Evolutionary conservation across 768 basidiomycete genomes (phyloP), one percentile per base, ranked within the genome.

Genomic region (Phaeotremella fagi): DNA sequence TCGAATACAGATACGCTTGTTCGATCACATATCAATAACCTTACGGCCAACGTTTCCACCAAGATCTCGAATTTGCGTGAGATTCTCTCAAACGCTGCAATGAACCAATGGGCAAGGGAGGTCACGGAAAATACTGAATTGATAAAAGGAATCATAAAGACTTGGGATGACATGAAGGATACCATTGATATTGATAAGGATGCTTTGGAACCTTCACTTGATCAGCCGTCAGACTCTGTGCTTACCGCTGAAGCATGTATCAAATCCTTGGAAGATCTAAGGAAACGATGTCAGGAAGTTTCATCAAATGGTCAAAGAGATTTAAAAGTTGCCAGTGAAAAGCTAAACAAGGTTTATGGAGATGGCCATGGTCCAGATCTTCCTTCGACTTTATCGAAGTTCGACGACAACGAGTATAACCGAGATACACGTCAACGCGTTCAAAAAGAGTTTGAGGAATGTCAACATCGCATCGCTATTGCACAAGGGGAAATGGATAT

Each of bases 11-110:
- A 58, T 26, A n/a, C n/a, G 16, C 28, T 42, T 22, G 46, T 47
- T 9, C 45, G 50, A 15, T 24, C 35, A 4, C 14, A 25, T 16
- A 37, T 58, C 51, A 58, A 58, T 20, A 25, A 36, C 7, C 15
- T 12, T 9, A 23, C 50, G 11, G 11, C 48, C 16, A 18, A n/a
- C 28, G 37, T 58, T 14, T 51, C 51, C 18, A n/a, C 56, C 3
- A 41, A 29, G 2, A 36, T 50, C 15, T 6, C 24, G 15, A 29
- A 50, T 38, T 29, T 45, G 24, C 23, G 28, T 24, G 4, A 3
- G 4, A 5, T 14, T 0, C 25, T 12, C 22, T 23, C 15, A 15
- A 27, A 27, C 26, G 16, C 5, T 20, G n/a, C 7, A 9, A 2
- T 9, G 16, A 27, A 48, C 5, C 6, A 18, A 0, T 58, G 56